These are phyloP conservation scores for Aspergillus sp. DNA, from an alignment of 2,329 filamentous ascomycete species.

Conservation along the genomic window DNA sequence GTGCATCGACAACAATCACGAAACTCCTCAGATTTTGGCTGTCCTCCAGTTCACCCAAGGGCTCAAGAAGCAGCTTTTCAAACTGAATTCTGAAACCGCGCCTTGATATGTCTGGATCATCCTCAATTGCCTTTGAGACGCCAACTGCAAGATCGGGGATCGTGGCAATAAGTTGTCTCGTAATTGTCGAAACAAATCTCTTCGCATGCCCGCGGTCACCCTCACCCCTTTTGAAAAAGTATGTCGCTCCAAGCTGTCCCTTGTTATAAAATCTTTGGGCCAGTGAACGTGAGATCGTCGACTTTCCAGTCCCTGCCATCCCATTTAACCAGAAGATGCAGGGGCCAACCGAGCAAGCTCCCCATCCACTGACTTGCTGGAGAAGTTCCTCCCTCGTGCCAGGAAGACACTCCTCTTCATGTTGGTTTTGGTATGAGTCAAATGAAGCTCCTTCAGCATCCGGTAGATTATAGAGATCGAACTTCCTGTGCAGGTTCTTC, in stretches of 20 bases:
- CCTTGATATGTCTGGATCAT: constrained; percentile 28
- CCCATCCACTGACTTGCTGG: not conserved
- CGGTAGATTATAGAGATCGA: not conserved
- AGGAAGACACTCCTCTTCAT: not conserved
- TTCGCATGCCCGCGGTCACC: constrained; percentile 39
- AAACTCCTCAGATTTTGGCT: not conserved
- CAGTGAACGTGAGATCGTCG: constrained; percentile 37
- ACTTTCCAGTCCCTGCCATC: constrained; percentile 38
- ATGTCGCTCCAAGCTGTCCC: constrained; percentile 30
- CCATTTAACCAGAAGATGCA: constrained; percentile 43
- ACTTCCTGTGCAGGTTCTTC: not conserved
- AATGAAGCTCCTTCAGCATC: not conserved
- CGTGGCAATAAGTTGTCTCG: constrained; percentile 30
- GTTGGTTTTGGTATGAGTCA: not conserved
- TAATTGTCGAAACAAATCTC: constrained; percentile 44
- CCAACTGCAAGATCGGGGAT: constrained; percentile 29
- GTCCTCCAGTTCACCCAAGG: constrained; percentile 15
- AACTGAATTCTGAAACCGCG: constrained; percentile 32
- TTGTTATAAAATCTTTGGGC: too few relatives aligned
- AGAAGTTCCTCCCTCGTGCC: not conserved
- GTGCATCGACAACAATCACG: constrained; percentile 29
- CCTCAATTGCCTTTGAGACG: constrained; percentile 24
- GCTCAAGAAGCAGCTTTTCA: constrained; percentile 29
- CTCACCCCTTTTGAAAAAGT: constrained; percentile 52
- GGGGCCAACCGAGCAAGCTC: not conserved